phyloP scores from a whole-genome alignment of 2,329 filamentous ascomycete genomes.

The Pseudogymnoascus sp. region DNA sequence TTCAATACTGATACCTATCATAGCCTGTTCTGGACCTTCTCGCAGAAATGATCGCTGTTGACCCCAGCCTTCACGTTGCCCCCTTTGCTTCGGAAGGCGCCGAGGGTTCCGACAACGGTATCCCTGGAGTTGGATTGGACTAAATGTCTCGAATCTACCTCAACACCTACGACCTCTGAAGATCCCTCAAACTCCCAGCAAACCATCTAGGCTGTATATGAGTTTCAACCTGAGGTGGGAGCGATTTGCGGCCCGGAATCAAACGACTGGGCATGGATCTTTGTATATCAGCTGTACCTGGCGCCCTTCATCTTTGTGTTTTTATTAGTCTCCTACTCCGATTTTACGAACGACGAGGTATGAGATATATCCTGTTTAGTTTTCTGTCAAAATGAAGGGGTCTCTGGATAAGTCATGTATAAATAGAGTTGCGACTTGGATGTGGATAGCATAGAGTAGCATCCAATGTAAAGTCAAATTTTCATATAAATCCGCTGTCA shows the following conservation, averaged over 20 bases:
- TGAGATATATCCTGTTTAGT: slow-evolving; percentile 8
- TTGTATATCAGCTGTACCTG: slow-evolving; percentile 24
- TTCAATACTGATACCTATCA: slow-evolving; percentile 8
- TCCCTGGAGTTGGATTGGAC: slow-evolving; percentile 26
- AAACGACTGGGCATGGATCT: slow-evolving; percentile 14
- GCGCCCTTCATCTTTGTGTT: slow-evolving; percentile 16
- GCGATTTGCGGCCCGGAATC: background rate
- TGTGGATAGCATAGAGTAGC: slow-evolving; percentile 4
- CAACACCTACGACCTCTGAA: slow-evolving; percentile 7
- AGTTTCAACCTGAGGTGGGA: background rate
- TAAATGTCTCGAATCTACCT: slow-evolving; percentile 16
- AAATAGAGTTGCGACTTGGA: slow-evolving; percentile 7
- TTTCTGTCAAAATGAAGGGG: slow-evolving; percentile 5
- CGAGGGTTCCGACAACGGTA: slow-evolving; percentile 26
- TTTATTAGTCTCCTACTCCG: slow-evolving; percentile 16
- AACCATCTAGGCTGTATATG: background rate
- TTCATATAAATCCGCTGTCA: background rate
- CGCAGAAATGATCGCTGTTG: slow-evolving; percentile 95
- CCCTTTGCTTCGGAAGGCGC: slow-evolving; percentile 22
- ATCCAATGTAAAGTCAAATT: background rate
- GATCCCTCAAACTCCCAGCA: background rate
- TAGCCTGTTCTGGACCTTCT: slow-evolving; percentile 90
- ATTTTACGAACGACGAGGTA: slow-evolving; percentile 9
- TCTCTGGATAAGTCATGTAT: slow-evolving; percentile 7
- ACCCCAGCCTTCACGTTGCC: slow-evolving; percentile 63